Evolutionary conservation across 768 basidiomycete genomes (phyloP), one percentile per base, ranked within the genome.

Genomic region (Suillus luteus): DNA sequence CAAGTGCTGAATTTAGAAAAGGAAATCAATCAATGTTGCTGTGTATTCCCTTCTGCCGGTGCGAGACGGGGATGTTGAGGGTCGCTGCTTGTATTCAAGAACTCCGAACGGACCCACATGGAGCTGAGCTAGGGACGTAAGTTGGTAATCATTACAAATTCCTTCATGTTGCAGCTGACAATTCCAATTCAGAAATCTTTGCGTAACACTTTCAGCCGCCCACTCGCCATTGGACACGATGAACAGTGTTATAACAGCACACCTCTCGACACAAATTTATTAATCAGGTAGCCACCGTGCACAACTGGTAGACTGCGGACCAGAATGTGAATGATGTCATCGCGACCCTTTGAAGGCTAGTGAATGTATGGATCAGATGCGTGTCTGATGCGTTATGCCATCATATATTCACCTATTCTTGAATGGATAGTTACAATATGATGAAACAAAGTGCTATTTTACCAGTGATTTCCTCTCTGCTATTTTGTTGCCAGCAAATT

Each of bases 181-280:
- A 37, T 37, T 37, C 37, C 33, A 35, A 37, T 37, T 37, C 37
- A 37, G 40, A 67, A 61, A 24, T 59, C 41, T 2, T 49, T 40
- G 48, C 57, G 8, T 22, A 55, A 44, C 22, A 43, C 52, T 27
- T 41, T 19, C 52, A 14, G 41, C 27, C 27, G 40, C 48, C 41
- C 12, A 33, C 43, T 14, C 3, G 67, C 48, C 63, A 24, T 6
- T 65, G 62, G 15, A 61, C 62, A 17, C 2, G 24, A 12, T 60
- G 58, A 1, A 68, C 61, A 27, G 60, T 64, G 2, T 59, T n/a
- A 52, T 58, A 66, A 22, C 57, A 2, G 65, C n/a, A 2, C 64
- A 60, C 44, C 65, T 65, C 19, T 67, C 64, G 5, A 70, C 67
- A 31, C 67, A 61, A 37, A 65, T 67, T 14, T 64, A 31, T 60